Evolutionary conservation across 345 rosid species (phyloP), one percentile per base, ranked within the genome.

Genomic region (Lepidium didymum): DNA sequence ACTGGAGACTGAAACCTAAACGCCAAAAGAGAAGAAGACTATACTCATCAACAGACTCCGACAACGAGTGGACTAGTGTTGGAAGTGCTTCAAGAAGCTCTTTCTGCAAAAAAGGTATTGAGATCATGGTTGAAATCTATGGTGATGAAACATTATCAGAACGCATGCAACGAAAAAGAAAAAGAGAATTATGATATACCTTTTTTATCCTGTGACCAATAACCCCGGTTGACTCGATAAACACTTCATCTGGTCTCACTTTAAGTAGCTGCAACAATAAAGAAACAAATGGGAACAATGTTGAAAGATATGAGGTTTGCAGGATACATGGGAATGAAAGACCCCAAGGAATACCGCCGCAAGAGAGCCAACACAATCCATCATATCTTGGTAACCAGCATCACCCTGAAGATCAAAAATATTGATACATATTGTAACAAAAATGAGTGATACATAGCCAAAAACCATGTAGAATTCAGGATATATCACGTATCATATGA

Each of bases 141-240:
- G 0, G 10, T 44, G 33, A 14, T 14, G 0, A 2, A 41, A n/a
- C 12, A 7, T 49, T 12, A 36, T 7, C 13, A 6, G 4, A 61
- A 14, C 40, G 46, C 41, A 50, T 25, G 14, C 29, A 25, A 1
- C 0, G 34, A 25, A 15, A 35, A 16, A 27, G 18, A 9, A 27
- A 46, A 54, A 23, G 68, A 25, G 21, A 52, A 25, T 33, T 6
- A 0, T 27, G 37, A 33, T 44, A 3, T 70, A 91, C 99, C 91
- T 86, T 94, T 72, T 87, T 91, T 56, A 91, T 94, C 81, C 97
- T 81, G 38, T 83, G 92, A 73, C 99, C 97, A 57, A 94, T 91
- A 36, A 91, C 96, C 57, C 97, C 99, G 10, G 97, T 94, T 62
- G 97, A 94, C 78, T 94, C 97, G 37, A 94, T 80, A 54, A 89